Percentiles rank a stretch among this genome's conserved stretches.
phyloP scores from a whole-genome alignment of 257 asterid species.

The Solanum sitiens region DNA sequence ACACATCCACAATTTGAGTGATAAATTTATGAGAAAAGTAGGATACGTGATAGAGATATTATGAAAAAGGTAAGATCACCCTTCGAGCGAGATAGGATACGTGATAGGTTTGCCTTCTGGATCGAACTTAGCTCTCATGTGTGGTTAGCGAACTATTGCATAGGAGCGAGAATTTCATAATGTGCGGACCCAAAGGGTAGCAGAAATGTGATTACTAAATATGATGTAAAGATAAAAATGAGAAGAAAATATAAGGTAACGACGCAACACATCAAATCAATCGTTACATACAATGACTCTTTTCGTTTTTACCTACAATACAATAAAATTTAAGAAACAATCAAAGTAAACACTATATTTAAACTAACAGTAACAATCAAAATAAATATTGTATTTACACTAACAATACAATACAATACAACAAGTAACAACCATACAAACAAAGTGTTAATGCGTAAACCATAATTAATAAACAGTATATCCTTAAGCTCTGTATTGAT shows the following conservation, averaged over 20 bases:
- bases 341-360: too few relatives aligned
- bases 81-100: too few relatives aligned
- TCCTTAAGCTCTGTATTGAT: background rate
- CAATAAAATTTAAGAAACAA: too few relatives aligned
- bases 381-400: too few relatives aligned
- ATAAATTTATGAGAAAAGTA: background rate
- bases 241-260: too few relatives aligned
- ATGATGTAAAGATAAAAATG: background rate
- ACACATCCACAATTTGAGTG: background rate
- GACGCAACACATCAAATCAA: fast-evolving
- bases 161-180: fast-evolving
- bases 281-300: background rate
- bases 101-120: background rate
- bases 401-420: background rate
- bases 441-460: background rate
- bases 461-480: background rate
- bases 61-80: background rate
- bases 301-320: background rate
- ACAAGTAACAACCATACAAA: background rate
- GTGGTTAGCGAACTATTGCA: background rate
- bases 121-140: background rate
- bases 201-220: too few relatives aligned
- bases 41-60: background rate
- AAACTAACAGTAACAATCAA: background rate
- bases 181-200: too few relatives aligned